A percentile compares a stretch with the other conserved stretches of the same genome.
Evolutionary conservation across 805 yeast genomes (phyloP).

Genomic region (Saturnispora halmiae): DNA sequence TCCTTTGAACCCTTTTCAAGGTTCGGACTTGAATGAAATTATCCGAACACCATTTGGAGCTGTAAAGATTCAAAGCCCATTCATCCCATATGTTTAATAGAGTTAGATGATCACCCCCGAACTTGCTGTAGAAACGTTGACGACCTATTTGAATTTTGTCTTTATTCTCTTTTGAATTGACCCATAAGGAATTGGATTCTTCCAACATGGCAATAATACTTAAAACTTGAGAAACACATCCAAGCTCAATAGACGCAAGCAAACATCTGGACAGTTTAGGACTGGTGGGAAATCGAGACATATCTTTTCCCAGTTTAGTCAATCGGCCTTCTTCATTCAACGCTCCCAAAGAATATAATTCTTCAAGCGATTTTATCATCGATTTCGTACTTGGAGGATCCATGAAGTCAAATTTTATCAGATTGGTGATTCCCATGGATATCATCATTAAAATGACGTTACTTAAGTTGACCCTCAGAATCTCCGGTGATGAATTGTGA

Average conservation of each 20-base stretch:
- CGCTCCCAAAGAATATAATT: constrained; percentile 82
- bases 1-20: constrained; percentile 56
- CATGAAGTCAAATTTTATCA: constrained; percentile 78
- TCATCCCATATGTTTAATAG: constrained; percentile 65
- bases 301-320: constrained; percentile 67
- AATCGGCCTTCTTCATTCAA: constrained; percentile 69
- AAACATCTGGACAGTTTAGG: constrained; percentile 80
- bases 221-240: constrained; percentile 60
- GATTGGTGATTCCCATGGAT: constrained; percentile 77
- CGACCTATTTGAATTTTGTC: constrained; percentile 58
- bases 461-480: constrained; percentile 73
- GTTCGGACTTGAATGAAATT: constrained; percentile 72
- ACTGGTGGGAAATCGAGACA: constrained; percentile 90
- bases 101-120: constrained; percentile 73
- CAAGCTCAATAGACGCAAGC: constrained; percentile 48
- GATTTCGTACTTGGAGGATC: constrained; percentile 78
- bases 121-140: constrained; percentile 40
- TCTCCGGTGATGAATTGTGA: constrained; percentile 80
- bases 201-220: constrained; percentile 78
- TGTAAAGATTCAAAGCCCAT: constrained; percentile 61
- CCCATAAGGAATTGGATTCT: constrained; percentile 63
- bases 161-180: constrained; percentile 58
- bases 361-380: constrained; percentile 65
- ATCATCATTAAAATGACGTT: constrained; percentile 67
- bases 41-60: constrained; percentile 78